Percentiles rank a stretch among this genome's conserved stretches.
phyloP scores from a whole-genome alignment of 2,329 filamentous ascomycete genomes.

The Drechslerella stenobrocha region DNA sequence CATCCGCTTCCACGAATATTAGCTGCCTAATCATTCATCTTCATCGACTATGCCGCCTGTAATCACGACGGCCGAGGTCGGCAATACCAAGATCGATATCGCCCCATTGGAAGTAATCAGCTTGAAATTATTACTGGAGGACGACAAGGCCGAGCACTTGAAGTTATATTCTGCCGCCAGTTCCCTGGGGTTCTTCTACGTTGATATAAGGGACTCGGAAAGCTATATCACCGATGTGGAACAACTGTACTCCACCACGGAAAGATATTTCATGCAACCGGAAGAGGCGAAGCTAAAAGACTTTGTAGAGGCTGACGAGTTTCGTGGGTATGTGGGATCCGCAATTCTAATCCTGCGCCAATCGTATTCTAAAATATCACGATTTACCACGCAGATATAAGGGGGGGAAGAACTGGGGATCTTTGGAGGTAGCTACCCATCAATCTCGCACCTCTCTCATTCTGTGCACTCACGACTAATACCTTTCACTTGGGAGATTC shows the following conservation, averaged over 20 bases:
- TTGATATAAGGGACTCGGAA: constrained; percentile 16
- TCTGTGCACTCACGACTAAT: neutral
- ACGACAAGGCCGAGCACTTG: constrained; percentile 10
- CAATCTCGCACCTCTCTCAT: neutral
- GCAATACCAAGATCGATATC: constrained; percentile 8
- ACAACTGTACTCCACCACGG: constrained; percentile 17
- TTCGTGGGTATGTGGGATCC: constrained; percentile 15
- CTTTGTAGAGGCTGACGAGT: constrained; percentile 6
- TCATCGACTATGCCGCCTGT: neutral
- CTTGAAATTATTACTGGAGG: constrained; percentile 8
- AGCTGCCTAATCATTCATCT: neutral
- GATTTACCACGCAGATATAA: constrained; percentile 12
- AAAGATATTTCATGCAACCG: constrained; percentile 33
- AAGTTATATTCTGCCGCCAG: constrained; percentile 17
- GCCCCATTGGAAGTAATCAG: constrained; percentile 18
- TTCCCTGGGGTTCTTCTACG: constrained; percentile 31
- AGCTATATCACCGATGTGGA: constrained; percentile 17
- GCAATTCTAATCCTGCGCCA: neutral
- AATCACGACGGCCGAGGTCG: constrained; percentile 4
- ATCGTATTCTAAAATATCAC: neutral
- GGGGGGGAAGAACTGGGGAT: constrained; percentile 20
- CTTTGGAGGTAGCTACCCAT: constrained; percentile 16
- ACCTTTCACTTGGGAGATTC: constrained; percentile 3
- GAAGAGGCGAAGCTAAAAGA: constrained; percentile 22
- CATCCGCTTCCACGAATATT: neutral